A percentile compares a stretch with the other conserved stretches of the same genome.
Conservation (phyloP, 164 flowering plant genomes). For the Aristolochia californica region DNA sequence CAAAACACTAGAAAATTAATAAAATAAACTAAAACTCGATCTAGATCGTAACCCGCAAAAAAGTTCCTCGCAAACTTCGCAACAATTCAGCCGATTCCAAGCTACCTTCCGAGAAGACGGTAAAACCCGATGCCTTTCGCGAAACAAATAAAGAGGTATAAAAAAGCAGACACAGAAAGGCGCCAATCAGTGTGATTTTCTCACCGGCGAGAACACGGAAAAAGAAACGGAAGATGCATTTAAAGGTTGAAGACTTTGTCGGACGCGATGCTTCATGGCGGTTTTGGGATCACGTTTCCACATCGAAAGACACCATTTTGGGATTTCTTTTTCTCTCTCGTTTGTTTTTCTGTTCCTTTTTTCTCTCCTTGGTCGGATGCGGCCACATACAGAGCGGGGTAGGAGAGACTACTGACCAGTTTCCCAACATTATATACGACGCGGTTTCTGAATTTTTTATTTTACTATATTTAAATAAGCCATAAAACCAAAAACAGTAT, state of each 20-base stretch:
- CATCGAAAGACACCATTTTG: background rate
- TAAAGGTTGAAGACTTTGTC: conserved; percentile 1
- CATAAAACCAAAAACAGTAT: background rate
- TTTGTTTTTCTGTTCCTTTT: background rate
- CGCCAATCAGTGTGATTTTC: background rate
- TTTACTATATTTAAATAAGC: background rate
- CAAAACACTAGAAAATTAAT: no score
- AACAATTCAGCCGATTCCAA: background rate
- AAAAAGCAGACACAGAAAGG: background rate
- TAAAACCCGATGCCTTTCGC: no score
- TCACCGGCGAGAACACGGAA: conserved; percentile 2
- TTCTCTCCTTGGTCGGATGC: background rate
- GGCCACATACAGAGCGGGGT: background rate
- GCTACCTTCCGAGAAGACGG: no score
- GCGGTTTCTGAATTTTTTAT: conserved; percentile 3
- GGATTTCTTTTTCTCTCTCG: background rate
- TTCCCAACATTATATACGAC: background rate
- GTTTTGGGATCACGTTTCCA: conserved; percentile 6
- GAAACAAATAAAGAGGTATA: no score
- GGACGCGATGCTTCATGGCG: conserved; percentile 13
- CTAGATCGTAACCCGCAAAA: no score
- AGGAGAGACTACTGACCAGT: conserved; percentile 2
- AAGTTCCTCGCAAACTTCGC: no score
- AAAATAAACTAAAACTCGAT: no score
- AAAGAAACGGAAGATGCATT: background rate